phyloP scores from a whole-genome alignment of 73 alveolate species.

The Tetrahymena borealis region DNA sequence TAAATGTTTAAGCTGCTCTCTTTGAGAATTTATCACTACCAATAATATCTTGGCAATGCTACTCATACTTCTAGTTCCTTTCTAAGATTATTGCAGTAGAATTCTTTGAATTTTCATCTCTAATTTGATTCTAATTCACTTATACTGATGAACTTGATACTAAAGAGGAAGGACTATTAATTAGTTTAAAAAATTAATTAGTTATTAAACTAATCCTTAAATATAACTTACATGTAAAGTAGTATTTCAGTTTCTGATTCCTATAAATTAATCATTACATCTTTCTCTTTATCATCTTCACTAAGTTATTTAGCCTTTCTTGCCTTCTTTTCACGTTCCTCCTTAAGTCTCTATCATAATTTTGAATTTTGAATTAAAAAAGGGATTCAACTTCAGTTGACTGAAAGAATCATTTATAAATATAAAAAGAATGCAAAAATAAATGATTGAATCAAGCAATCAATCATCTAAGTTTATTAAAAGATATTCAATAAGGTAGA shows the following conservation, averaged over 20 bases:
- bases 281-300: conserved; percentile 50
- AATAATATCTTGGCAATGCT: conserved; percentile 53
- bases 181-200: not conserved
- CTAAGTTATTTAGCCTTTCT: conserved; percentile 28
- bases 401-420: no score
- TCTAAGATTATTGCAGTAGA: conserved; percentile 27
- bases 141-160: conserved; percentile 31
- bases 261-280: conserved; percentile 59
- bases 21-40: conserved; percentile 45
- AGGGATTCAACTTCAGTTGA: no score
- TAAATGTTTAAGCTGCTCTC: conserved; percentile 51
- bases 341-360: not conserved
- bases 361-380: no score
- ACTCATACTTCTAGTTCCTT: conserved; percentile 43
- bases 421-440: no score
- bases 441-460: no score
- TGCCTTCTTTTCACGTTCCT: conserved; percentile 18
- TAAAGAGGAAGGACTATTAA: conserved; percentile 30
- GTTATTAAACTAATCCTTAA: not conserved
- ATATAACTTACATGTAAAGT: conserved; percentile 39
- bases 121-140: conserved; percentile 1
- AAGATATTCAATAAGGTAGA: not conserved
- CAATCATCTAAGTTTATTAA: not conserved
- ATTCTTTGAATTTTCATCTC: conserved; percentile 28
- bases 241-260: conserved; percentile 71